phyloP scores from a whole-genome alignment of 2,329 filamentous ascomycete species.

The Myotisia sp. region DNA sequence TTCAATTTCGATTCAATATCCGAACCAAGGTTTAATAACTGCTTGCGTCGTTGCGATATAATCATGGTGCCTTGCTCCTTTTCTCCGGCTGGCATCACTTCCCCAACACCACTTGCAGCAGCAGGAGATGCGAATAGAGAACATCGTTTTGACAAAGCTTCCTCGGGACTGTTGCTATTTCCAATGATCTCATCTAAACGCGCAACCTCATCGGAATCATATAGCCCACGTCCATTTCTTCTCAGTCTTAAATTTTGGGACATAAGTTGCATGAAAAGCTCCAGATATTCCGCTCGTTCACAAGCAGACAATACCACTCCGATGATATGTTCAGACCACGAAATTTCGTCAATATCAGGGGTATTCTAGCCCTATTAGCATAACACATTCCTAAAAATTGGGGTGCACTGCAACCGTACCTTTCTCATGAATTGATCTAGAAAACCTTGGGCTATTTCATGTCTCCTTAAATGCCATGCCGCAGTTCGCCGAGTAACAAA shows the following conservation, averaged over 20 bases:
- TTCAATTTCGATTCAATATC: conserved; percentile 17
- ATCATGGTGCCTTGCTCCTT: neutral
- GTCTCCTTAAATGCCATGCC: conserved; percentile 39
- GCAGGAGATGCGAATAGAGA: conserved; percentile 19
- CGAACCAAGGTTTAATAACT: conserved; percentile 14
- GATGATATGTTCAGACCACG: conserved; percentile 30
- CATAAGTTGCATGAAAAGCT: conserved; percentile 41
- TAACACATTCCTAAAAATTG: neutral
- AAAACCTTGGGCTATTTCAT: conserved; percentile 41
- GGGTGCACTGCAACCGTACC: conserved; percentile 13
- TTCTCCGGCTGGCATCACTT: neutral
- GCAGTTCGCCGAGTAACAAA: conserved; percentile 37
- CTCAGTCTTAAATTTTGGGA: conserved; percentile 35
- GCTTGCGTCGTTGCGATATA: conserved; percentile 4
- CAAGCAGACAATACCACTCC: conserved; percentile 32
- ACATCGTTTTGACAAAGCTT: conserved; percentile 39
- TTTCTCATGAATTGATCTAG: conserved; percentile 39
- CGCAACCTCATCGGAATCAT: conserved; percentile 20
- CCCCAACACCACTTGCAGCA: neutral
- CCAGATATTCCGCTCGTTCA: conserved; percentile 41
- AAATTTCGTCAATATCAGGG: conserved; percentile 33
- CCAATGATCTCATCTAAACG: conserved; percentile 34
- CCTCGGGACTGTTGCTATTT: conserved; percentile 35
- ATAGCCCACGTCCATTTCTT: conserved; percentile 15
- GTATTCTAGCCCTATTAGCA: conserved; percentile 22